Evolutionary conservation across 768 basidiomycete genomes (phyloP), one percentile per base, ranked within the genome.

Genomic region (Paxillus involutus): DNA sequence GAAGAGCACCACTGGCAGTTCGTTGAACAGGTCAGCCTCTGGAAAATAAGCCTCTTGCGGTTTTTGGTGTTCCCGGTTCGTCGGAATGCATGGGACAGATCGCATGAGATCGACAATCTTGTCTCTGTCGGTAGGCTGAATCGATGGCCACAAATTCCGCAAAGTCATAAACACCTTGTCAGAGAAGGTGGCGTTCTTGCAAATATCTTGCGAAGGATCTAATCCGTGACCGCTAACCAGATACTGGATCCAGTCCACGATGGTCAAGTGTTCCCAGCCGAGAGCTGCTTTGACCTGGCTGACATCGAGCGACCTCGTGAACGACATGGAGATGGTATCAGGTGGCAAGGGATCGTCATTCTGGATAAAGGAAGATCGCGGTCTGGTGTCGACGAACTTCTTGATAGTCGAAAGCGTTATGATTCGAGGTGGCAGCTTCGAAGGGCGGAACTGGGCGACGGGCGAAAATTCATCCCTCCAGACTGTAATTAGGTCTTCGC

Each of bases 21-120:
- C 94, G 24, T 81, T 81, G 68, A 98, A 97, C n/a, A 98, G 75
- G 59, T 90, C 82, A n/a, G 87, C 94, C 56, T 83, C 90, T 10
- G 85, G 73, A 64, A 97, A 94, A 71, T 95, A 96, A 4, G 87
- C 74, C 47, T 94, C 82, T 4, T 69, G 65, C 0, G 95, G 91
- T 17, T 67, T 63, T 59, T 80, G 84, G 74, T 89, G 77, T 8
- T 94, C 96, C 10, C 71, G 72, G 8, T 84, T 82, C 0, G 91
- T 93, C 2, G 90, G 89, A 39, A 94, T 80, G 62, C 88, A 89
- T 2, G 83, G 57, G 19, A 82, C 73, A 3, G 70, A 64, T 47
- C 72, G 71, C 32, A 93, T 70, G 21, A 83, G 67, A 1, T 65
- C 62, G n/a, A 74, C 71, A 32, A 89, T 73, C 9, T 79, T 70